Base-by-base conservation (phyloP, 2,329 filamentous ascomycete genomes). In the Penicillium sclerotiorum region DNA sequence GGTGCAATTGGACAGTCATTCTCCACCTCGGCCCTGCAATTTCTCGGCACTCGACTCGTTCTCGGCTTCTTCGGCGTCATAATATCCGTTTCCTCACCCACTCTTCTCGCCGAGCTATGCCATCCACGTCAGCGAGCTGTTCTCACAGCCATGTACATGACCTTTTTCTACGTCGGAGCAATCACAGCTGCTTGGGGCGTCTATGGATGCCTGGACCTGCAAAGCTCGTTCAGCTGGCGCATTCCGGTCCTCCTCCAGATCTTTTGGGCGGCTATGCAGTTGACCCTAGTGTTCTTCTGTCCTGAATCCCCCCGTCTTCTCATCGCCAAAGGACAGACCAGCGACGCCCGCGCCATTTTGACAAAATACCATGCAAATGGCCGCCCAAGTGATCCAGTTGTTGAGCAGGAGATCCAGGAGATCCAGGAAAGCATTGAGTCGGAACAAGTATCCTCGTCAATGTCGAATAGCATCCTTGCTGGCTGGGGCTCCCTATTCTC, bases 361-460 rank as follows among this genome's bases (percentile, higher is more conserved):
- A 15, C n/a, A 5, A 22, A 38, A 15, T 38, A 38, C 12, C 36
- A 38, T n/a, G 36, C 13, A 35, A 9, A 17, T 17, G 13, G 32
- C n/a, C 3, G 9, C 32, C 5, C 32, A 3, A 35, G 9, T 15
- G 4, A 4, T 17, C 13, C 32, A 7, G n/a, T 35, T 3, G 32
- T 35, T 9, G 9, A 33, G 3, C 2, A 13, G 6, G 45, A 47
- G 28, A 8, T 47, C 9, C n/a, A 27, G 12, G 37, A 36, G 13
- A 47, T 47, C 25, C 9, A 42, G 25, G n/a, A 25, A 13, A 8
- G 17, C 8, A 33, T 47, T 8, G n/a, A n/a, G 17, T 15, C n/a
- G 5, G 41, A 38, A 50, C 69, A 2, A 38, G 69, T 5, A 3
- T 66, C 64, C 7, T 17, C 32, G 8, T 11, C 15, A 5, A 32